Base-by-base conservation (phyloP, 495 filamentous ascomycete genomes). In the Lentithecium fluviatile region DNA sequence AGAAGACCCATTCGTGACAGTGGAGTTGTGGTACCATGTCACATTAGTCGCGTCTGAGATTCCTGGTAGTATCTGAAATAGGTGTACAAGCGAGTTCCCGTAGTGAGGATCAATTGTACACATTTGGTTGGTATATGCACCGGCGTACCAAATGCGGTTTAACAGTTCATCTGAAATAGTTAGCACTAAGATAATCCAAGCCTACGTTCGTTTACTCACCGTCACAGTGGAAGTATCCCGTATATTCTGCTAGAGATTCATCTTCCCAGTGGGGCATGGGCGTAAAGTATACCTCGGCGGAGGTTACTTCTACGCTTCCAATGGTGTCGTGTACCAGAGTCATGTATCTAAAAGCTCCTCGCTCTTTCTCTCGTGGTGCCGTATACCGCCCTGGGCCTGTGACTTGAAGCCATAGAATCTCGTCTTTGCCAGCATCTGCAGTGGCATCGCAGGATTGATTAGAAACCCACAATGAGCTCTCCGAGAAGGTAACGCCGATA, bases 111-210 rank as follows among this genome's bases (percentile, higher is more conserved):
- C 74, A 40, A 84, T 79, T 7, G 79, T 84, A 36, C 74, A 79
- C 6, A 85, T 72, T 67, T 85, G 82, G 29, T 80, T 71, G 0
- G 84, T 87, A 62, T 82, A 87, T 15, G 83, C 82, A 6, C 82
- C 82, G n/a, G 83, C 79, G 65, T 86, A 86, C 82, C 82, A 86
- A 42, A 85, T 76, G 12, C 76, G 69, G 56, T 87, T 85, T 6
- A 78, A 67, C 3, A 81, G 71, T 11, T 74, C 73, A 20, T 77
- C 78, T 6, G 71, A 4, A n/a, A 60, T 66, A 40, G 69, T 70
- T 40, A 67, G 64, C 32, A 45, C 45, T 51, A 6, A 21, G 21
- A n/a, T n/a, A 21, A 10, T 6, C 8, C 7, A 45, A 17, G 37
- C 29, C 1, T 21, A 21, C 21, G 8, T 13, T 11, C 15, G n/a